A percentile compares a stretch with the other conserved stretches of the same genome.
Evolutionary conservation across 78 protist genomes (phyloP).

Genomic region (Isochrysis galbana): DNA sequence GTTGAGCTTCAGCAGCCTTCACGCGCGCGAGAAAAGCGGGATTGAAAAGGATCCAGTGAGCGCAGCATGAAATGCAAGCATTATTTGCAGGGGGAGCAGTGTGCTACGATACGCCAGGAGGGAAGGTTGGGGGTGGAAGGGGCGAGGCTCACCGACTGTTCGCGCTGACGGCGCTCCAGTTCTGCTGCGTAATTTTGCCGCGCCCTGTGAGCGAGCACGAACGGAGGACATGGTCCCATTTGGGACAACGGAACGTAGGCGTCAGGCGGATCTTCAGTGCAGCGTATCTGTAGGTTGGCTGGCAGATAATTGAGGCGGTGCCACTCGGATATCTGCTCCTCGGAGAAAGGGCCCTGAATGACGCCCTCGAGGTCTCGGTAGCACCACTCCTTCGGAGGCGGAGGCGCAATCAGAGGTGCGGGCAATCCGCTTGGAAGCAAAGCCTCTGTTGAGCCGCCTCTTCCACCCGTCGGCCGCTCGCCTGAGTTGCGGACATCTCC

Average conservation of each 20-base stretch:
- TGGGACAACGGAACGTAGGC: not conserved
- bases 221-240: not conserved
- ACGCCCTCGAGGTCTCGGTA: not conserved
- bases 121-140: too few relatives aligned
- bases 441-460: not conserved
- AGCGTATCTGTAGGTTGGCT: not conserved
- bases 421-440: not conserved
- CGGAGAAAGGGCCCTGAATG: constrained; percentile 7
- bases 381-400: constrained; percentile 6
- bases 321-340: constrained; percentile 12
- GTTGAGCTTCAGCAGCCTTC: too few relatives aligned
- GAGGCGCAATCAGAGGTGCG: not conserved
- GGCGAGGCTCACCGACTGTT: too few relatives aligned
- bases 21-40: too few relatives aligned
- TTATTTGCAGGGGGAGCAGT: too few relatives aligned
- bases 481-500: not conserved
- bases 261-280: not conserved
- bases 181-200: not conserved
- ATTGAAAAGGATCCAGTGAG: too few relatives aligned
- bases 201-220: not conserved
- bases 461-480: not conserved
- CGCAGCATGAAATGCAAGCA: too few relatives aligned
- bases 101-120: too few relatives aligned
- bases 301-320: not conserved
- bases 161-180: not conserved